These are phyloP conservation scores for Blastocystis sp. DNA, from an alignment of 352 stramenopile genomes.

Conservation along the genomic window DNA sequence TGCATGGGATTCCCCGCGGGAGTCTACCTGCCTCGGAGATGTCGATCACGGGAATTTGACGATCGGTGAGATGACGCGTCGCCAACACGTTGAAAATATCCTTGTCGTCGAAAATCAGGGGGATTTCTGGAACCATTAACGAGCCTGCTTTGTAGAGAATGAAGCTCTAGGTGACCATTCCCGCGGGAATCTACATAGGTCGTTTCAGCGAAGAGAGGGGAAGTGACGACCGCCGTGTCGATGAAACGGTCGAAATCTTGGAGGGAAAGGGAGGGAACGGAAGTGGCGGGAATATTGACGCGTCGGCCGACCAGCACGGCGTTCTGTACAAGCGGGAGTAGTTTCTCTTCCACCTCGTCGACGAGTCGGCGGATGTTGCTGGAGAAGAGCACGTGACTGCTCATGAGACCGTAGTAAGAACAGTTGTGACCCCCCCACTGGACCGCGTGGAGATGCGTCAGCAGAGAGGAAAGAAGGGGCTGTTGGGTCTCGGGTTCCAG, in stretches of 20 bases:
- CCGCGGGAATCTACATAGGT: neutral
- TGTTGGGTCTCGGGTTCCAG: neutral
- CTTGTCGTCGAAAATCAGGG: neutral
- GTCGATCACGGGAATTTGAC: neutral
- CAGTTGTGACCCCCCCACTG: neutral
- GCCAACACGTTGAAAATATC: neutral
- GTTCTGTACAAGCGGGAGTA: neutral
- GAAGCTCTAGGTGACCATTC: neutral
- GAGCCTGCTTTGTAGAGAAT: neutral
- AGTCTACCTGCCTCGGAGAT: neutral
- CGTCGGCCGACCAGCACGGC: neutral
- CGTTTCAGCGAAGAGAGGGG: neutral
- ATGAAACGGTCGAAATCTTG: neutral
- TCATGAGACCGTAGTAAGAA: neutral
- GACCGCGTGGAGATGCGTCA: neutral
- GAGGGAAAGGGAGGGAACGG: neutral
- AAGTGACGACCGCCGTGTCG: neutral
- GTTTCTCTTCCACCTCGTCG: neutral
- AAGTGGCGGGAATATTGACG: neutral
- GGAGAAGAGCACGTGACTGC: neutral
- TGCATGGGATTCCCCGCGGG: neutral
- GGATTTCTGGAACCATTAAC: neutral
- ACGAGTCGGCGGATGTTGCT: neutral
- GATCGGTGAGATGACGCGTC: neutral
- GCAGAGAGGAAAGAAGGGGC: neutral